Percentiles rank a stretch among this genome's conserved stretches.
phyloP scores from a whole-genome alignment of 1,284 basidiomycete genomes.

The Trichosporon sp. region DNA sequence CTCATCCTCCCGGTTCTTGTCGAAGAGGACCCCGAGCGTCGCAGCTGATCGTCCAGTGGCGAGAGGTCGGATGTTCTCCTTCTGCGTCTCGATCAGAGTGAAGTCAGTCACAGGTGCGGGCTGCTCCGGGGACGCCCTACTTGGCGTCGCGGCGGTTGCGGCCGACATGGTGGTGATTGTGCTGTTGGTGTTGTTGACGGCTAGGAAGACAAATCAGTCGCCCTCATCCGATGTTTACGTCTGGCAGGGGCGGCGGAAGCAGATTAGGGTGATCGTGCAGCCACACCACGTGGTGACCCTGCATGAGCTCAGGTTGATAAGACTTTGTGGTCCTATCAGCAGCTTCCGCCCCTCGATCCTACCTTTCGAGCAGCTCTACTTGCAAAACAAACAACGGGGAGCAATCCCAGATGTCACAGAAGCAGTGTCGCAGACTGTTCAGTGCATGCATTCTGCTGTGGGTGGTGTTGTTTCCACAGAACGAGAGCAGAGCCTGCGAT shows the following conservation, averaged over 20 bases:
- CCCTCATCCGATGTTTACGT: conserved; percentile 18
- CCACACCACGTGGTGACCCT: not conserved
- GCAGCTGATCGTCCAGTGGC: conserved; percentile 62
- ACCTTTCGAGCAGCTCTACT: not conserved
- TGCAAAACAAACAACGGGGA: not conserved
- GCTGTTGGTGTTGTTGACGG: conserved; percentile 1
- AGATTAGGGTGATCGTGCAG: not conserved
- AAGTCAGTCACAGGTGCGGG: conserved; percentile 56
- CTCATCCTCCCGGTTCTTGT: conserved; percentile 49
- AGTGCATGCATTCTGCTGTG: not conserved
- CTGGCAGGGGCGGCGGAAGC: not conserved
- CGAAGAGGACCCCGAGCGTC: conserved; percentile 60
- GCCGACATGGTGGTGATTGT: conserved; percentile 23
- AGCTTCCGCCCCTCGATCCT: not conserved
- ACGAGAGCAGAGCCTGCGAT: not conserved
- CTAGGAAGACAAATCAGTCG: conserved; percentile 32
- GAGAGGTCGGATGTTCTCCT: conserved; percentile 65
- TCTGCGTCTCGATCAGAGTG: conserved; percentile 61
- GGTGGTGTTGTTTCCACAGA: not conserved
- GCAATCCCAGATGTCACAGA: not conserved
- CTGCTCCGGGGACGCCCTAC: conserved; percentile 22
- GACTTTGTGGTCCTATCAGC: not conserved
- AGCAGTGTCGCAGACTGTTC: not conserved
- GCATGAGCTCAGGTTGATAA: not conserved
- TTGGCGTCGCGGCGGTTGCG: conserved; percentile 18